These are phyloP conservation scores for Elaeagnus macrophylla DNA, from an alignment of 306 rosid species.

Conservation along the genomic window DNA sequence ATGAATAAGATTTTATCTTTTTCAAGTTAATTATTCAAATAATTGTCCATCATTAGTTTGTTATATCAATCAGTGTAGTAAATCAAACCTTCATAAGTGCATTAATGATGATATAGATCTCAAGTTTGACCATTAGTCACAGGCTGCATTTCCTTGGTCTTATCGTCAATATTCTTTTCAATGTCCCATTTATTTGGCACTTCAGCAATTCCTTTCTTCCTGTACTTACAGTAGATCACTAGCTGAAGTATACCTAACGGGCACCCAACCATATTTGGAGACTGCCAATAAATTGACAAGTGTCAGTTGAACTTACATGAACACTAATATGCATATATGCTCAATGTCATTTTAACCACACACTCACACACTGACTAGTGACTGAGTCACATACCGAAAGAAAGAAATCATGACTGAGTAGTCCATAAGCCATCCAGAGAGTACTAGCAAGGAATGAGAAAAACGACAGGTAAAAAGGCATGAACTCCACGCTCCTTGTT, in stretches of 20 bases:
- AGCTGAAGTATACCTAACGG: constrained; percentile 62
- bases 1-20: too few relatives aligned
- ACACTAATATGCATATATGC: too few relatives aligned
- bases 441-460: constrained; percentile 54
- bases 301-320: neutral
- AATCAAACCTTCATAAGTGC: constrained; percentile 4
- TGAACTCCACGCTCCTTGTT: constrained; percentile 71
- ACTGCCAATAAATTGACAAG: constrained; percentile 28
- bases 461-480: constrained; percentile 74
- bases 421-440: constrained; percentile 66
- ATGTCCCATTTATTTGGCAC: constrained; percentile 23
- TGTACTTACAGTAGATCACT: constrained; percentile 53
- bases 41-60: too few relatives aligned
- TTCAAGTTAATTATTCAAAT: too few relatives aligned
- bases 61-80: too few relatives aligned
- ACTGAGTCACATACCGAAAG: constrained; percentile 44
- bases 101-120: constrained; percentile 2
- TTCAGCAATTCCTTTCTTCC: constrained; percentile 25
- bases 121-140: constrained; percentile 14
- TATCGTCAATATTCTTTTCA: constrained; percentile 29
- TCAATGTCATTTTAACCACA: too few relatives aligned
- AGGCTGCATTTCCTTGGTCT: constrained; percentile 16
- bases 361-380: neutral
- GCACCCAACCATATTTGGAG: constrained; percentile 57
- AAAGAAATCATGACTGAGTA: constrained; percentile 53